Base-by-base conservation (phyloP, 495 filamentous ascomycete genomes). In the Penicillium manginii region DNA sequence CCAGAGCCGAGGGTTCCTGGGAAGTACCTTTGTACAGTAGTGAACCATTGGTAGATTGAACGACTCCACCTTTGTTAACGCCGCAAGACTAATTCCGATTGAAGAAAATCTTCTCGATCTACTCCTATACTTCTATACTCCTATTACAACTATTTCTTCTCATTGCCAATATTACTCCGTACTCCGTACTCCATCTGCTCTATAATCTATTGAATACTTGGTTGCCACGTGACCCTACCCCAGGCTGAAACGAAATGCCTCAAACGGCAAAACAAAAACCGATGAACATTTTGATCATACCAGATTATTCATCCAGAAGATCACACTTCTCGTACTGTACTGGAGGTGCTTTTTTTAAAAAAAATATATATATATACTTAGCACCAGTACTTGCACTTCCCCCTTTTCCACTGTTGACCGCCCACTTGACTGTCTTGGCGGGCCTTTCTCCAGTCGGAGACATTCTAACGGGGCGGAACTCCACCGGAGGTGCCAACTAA, bases 401-500 rank as follows among this genome's bases (percentile, higher is more conserved):
- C 52, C 52, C 50, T 55, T 59, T 59, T 57, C 22, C 45, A 29
- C 31, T 45, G 43, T 47, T 58, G 57, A 66, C 61, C 61, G 61
- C 60, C 60, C 55, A 42, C 53, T 60, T 66, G 58, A 50, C 51
- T 63, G 47, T 61, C 65, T 70, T 61, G 66, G 64, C 64, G 66
- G 68, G 64, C 21, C 45, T 42, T 62, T 64, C 66, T 68, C 69
- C 66, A 66, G 62, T 66, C 60, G 57, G 60, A 61, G 66, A 21
- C 18, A 40, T 52, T 49, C 52, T 62, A 47, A 54, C 59, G 70
- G 66, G 64, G 63, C 60, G 57, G 64, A 63, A 63, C 64, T 71
- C 73, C 73, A 76, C 71, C 60, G 59, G 64, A 50, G 62, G 58
- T 68, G 54, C 52, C 51, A 59, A 64, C 60, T 61, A 63, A 64